A percentile compares a stretch with the other conserved stretches of the same genome.
phyloP scores from a whole-genome alignment of 2,329 filamentous ascomycete species.

The Aspergillus texensis region DNA sequence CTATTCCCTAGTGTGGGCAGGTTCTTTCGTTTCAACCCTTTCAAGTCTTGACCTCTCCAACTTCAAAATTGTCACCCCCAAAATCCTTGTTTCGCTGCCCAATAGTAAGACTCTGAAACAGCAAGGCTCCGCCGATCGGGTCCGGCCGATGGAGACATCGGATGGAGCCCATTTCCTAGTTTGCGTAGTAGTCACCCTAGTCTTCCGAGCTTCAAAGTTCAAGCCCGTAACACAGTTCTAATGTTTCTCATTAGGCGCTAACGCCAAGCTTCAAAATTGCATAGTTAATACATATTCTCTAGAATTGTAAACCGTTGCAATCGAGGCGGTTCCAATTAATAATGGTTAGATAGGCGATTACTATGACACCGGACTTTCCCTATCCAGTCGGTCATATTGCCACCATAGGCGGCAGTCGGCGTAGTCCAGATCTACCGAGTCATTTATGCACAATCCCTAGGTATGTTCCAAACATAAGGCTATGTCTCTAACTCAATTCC shows the following conservation, averaged over 20 bases:
- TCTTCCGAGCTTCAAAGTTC: not conserved
- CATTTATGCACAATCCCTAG: not conserved
- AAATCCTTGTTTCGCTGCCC: conserved; percentile 9
- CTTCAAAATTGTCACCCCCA: conserved; percentile 6
- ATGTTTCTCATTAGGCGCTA: not conserved
- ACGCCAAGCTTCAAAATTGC: not conserved
- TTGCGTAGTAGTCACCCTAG: not conserved
- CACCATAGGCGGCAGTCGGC: not conserved
- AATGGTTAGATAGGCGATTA: not conserved
- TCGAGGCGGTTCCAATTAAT: conserved; percentile 1
- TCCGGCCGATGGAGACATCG: conserved; percentile 25
- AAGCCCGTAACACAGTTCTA: not conserved
- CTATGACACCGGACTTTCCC: not conserved
- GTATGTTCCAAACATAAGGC: not conserved
- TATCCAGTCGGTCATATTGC: not conserved
- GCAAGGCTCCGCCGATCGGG: conserved; percentile 21
- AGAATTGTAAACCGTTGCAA: not conserved
- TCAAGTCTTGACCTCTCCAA: conserved; percentile 7
- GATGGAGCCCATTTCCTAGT: conserved; percentile 15
- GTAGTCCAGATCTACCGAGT: not conserved
- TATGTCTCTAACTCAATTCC: not conserved
- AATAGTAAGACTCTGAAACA: conserved; percentile 11
- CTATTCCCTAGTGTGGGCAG: not conserved
- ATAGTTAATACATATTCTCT: not conserved
- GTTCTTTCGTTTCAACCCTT: not conserved